phyloP scores from a whole-genome alignment of 2,329 filamentous ascomycete genomes.

The Paraconiothyrium brasiliense region DNA sequence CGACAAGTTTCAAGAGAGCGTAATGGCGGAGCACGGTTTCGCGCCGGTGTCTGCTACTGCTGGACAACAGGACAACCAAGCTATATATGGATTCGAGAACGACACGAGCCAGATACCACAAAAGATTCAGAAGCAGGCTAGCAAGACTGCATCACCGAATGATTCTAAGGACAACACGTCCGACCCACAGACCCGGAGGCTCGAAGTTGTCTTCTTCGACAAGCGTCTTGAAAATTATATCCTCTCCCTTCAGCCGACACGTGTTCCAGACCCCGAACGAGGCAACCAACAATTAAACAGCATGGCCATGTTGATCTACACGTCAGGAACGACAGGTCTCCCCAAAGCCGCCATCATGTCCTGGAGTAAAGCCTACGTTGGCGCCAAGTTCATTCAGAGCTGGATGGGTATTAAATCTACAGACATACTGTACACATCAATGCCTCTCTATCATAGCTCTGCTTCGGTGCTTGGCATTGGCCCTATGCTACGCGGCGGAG shows the following conservation, averaged over 20 bases:
- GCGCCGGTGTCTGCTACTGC: constrained; percentile 13
- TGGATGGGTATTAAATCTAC: constrained; percentile 40
- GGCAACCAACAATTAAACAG: constrained; percentile 32
- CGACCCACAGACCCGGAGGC: constrained; percentile 25
- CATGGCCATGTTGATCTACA: constrained; percentile 52
- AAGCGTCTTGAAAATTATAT: constrained; percentile 38
- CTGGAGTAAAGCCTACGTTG: constrained; percentile 37
- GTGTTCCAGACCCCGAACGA: constrained; percentile 41
- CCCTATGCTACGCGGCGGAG: constrained; percentile 36
- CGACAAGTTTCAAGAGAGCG: constrained; percentile 38
- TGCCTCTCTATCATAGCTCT: constrained; percentile 51
- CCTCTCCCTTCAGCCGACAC: constrained; percentile 37
- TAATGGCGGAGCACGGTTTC: constrained; percentile 44
- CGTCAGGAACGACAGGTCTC: constrained; percentile 49
- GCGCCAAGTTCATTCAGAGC: constrained; percentile 27
- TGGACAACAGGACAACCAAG: constrained; percentile 20
- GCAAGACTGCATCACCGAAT: constrained; percentile 14
- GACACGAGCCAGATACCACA: constrained; percentile 31
- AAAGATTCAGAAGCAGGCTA: constrained; percentile 31
- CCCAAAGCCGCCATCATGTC: constrained; percentile 47
- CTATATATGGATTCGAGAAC: constrained; percentile 36
- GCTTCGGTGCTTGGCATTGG: constrained; percentile 43
- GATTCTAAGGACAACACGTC: constrained; percentile 20
- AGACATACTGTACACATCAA: constrained; percentile 49
- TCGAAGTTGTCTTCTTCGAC: constrained; percentile 46